Percentiles rank a stretch among this genome's conserved stretches.
Evolutionary conservation across 352 stramenopile genomes (phyloP).

Genomic region (Blastocystis sp.): DNA sequence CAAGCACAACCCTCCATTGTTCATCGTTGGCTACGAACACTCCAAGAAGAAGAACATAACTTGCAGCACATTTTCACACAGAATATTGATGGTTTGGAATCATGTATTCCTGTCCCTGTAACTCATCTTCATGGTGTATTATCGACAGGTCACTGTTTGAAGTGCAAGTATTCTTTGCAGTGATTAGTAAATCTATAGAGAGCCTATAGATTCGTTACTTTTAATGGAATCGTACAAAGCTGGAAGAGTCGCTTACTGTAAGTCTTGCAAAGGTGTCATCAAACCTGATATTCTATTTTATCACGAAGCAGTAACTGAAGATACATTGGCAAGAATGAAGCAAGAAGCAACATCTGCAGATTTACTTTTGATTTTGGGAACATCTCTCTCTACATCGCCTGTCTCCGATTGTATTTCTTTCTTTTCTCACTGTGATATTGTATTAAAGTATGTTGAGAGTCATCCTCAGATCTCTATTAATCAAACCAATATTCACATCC

Average conservation of each 20-base stretch:
- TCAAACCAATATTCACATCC: background rate
- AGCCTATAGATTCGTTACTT: background rate
- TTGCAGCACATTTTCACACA: slow-evolving; percentile 25
- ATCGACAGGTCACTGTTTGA: background rate
- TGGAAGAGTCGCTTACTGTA: background rate
- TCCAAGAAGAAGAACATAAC: background rate
- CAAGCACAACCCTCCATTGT: background rate
- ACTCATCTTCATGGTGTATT: slow-evolving; percentile 41
- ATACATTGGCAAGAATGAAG: background rate
- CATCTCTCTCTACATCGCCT: slow-evolving; percentile 14
- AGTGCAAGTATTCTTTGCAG: background rate
- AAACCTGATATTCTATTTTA: slow-evolving; percentile 61
- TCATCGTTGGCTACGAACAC: slow-evolving; percentile 14
- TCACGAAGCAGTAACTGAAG: background rate
- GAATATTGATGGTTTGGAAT: slow-evolving; percentile 51
- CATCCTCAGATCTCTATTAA: background rate
- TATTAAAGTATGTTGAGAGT: background rate
- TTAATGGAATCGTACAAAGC: background rate
- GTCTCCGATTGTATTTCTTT: background rate
- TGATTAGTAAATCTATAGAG: background rate
- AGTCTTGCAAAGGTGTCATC: background rate
- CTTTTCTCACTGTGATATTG: slow-evolving; percentile 12
- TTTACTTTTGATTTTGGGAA: slow-evolving; percentile 33
- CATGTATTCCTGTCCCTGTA: background rate
- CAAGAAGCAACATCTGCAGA: background rate